phyloP scores from a whole-genome alignment of 2,329 filamentous ascomycete species.

The Leptographium radiaticola region DNA sequence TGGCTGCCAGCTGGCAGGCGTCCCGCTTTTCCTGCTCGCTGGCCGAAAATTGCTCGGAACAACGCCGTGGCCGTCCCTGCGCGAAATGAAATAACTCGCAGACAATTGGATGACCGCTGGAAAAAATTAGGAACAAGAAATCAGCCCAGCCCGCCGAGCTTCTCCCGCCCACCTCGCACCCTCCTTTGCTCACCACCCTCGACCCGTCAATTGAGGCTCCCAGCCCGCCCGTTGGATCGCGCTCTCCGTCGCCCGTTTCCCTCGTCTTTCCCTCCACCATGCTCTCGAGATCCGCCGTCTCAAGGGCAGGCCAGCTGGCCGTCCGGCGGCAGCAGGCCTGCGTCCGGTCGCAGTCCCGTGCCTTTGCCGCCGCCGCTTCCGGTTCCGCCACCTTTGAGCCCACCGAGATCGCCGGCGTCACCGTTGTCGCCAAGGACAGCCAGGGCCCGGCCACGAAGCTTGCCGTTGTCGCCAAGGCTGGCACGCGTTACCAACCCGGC shows the following conservation, averaged over 20 bases:
- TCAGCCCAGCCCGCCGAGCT: slow-evolving; percentile 4
- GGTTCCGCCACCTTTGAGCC: slow-evolving; percentile 79
- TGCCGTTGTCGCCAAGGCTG: slow-evolving; percentile 84
- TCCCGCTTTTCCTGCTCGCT: neutral
- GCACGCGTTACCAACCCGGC: slow-evolving; percentile 80
- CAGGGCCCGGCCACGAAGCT: slow-evolving; percentile 82
- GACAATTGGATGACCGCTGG: slow-evolving; percentile 17
- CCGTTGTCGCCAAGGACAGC: slow-evolving; percentile 83
- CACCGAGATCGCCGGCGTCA: slow-evolving; percentile 74
- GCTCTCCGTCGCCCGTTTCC: slow-evolving; percentile 25
- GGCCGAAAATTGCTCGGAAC: slow-evolving; percentile 16
- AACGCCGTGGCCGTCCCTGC: slow-evolving; percentile 5
- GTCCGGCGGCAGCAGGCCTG: slow-evolving; percentile 43
- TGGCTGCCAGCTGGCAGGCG: slow-evolving; percentile 8
- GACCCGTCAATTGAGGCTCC: neutral
- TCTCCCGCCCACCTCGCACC: neutral
- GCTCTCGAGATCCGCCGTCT: slow-evolving; percentile 49
- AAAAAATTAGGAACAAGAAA: slow-evolving; percentile 7
- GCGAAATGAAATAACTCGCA: slow-evolving; percentile 14
- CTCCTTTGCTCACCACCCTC: neutral
- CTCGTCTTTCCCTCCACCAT: slow-evolving; percentile 23
- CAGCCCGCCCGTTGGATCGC: neutral
- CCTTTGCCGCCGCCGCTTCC: slow-evolving; percentile 35
- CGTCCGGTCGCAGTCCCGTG: slow-evolving; percentile 35
- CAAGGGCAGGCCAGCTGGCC: slow-evolving; percentile 45